Evolutionary conservation across 768 basidiomycete genomes (phyloP).

Genomic region (Favolaschia claudopus): DNA sequence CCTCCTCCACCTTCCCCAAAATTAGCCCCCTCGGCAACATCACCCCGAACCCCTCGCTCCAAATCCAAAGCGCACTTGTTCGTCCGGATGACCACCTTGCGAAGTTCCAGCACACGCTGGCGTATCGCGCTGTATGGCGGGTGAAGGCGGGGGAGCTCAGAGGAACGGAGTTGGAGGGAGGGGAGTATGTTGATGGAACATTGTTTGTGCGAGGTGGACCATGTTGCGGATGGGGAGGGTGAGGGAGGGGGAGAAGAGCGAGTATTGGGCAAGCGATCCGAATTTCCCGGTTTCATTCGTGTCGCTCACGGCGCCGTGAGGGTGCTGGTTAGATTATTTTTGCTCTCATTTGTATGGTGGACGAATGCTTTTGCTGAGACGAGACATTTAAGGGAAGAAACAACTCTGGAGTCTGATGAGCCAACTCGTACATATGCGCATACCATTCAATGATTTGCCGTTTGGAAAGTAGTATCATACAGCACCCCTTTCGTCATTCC

Average conservation of each 20-base stretch:
- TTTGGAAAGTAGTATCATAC: no score
- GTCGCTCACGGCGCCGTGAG: no score
- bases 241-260: conserved; percentile 8
- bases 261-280: conserved; percentile 12
- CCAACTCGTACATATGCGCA: no score
- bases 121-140: conserved; percentile 11
- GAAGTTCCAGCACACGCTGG: conserved; percentile 38
- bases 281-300: no score
- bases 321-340: no score
- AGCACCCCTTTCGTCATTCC: no score
- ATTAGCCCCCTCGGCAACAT: conserved; percentile 42
- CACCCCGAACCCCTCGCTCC: conserved; percentile 66
- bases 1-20: conserved; percentile 28
- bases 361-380: no score
- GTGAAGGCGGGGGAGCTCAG: neutral
- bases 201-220: conserved; percentile 13
- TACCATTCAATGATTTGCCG: no score
- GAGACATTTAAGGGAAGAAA: no score
- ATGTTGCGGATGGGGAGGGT: conserved; percentile 10
- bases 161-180: conserved; percentile 3
- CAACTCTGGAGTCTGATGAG: no score
- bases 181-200: conserved; percentile 11
- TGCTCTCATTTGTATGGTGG: no score
- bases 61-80: conserved; percentile 57
- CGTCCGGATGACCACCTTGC: conserved; percentile 58